Conservation (phyloP, 306 rosid species). For the Cucurbita maxima region DNA sequence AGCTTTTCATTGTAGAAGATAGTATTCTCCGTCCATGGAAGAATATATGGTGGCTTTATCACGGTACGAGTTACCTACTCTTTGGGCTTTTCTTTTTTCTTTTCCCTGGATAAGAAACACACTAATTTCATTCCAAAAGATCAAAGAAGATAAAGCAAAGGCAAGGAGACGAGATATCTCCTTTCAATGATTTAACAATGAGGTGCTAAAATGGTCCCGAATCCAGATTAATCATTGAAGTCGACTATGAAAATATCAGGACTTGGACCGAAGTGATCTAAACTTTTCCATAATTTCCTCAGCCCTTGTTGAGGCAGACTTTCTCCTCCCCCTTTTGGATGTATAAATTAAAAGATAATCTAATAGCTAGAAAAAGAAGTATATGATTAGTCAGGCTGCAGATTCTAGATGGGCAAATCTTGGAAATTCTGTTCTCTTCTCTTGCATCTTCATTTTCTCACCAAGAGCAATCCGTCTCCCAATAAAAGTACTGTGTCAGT, state of each 20-base stretch:
- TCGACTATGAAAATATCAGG: no score
- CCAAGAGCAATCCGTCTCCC: no score
- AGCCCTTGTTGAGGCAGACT: neutral
- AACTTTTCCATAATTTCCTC: neutral
- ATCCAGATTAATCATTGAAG: no score
- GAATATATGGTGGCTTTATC: neutral
- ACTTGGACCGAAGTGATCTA: no score
- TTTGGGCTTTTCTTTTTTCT: no score
- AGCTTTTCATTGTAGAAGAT: neutral
- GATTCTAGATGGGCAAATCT: neutral
- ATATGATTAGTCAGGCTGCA: neutral
- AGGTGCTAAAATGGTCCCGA: no score
- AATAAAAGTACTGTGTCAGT: no score
- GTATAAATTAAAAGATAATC: neutral
- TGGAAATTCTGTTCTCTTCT: no score
- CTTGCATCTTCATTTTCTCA: no score
- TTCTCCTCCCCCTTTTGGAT: neutral
- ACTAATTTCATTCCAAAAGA: neutral
- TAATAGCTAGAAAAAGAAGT: neutral
- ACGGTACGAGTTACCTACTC: neutral
- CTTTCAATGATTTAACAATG: neutral
- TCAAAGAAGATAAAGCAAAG: neutral
- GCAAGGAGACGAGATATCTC: neutral
- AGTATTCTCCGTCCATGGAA: neutral
- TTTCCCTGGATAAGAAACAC: neutral